Conservation (phyloP, 768 basidiomycete genomes). For the Suillus variegatus region DNA sequence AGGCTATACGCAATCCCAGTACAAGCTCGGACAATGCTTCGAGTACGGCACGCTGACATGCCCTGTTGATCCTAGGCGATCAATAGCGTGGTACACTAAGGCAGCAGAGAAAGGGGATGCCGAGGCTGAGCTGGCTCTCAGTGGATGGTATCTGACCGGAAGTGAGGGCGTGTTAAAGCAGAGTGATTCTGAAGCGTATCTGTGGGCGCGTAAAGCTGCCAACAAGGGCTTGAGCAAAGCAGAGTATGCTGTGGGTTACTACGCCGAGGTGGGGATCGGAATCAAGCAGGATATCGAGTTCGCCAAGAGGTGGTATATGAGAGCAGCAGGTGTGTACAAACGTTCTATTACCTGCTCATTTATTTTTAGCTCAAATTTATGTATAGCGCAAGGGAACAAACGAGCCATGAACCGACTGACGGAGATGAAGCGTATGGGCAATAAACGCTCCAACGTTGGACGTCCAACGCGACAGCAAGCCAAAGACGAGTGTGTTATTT, state of each 20-base stretch:
- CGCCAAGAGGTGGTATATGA: conserved; percentile 99
- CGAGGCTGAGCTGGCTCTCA: conserved; percentile 93
- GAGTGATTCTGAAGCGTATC: conserved; percentile 97
- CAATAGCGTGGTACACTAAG: conserved; percentile 98
- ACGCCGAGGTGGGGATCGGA: conserved; percentile 96
- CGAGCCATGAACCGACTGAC: conserved; percentile 95
- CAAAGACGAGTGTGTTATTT: conserved; percentile 89
- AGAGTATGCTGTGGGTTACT: conserved; percentile 98
- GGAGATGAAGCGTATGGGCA: conserved; percentile 90
- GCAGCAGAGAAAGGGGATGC: conserved; percentile 96
- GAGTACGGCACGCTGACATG: conserved; percentile 90
- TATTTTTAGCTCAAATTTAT: conserved; percentile 6
- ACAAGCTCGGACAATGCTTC: conserved; percentile 93
- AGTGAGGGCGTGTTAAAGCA: conserved; percentile 96
- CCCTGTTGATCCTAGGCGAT: conserved; percentile 89
- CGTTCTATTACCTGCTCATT: background rate
- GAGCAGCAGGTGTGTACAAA: conserved; percentile 82
- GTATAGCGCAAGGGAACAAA: conserved; percentile 93
- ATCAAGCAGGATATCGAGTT: conserved; percentile 95
- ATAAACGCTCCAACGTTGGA: conserved; percentile 72
- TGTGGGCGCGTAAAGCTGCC: conserved; percentile 95
- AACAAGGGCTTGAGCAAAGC: conserved; percentile 97
- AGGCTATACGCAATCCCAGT: conserved; percentile 92
- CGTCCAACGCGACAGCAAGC: conserved; percentile 94
- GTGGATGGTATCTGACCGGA: conserved; percentile 98